These are phyloP conservation scores for Paragyromitra xinjiangensis DNA, from an alignment of 495 filamentous ascomycete species.

Conservation along the genomic window DNA sequence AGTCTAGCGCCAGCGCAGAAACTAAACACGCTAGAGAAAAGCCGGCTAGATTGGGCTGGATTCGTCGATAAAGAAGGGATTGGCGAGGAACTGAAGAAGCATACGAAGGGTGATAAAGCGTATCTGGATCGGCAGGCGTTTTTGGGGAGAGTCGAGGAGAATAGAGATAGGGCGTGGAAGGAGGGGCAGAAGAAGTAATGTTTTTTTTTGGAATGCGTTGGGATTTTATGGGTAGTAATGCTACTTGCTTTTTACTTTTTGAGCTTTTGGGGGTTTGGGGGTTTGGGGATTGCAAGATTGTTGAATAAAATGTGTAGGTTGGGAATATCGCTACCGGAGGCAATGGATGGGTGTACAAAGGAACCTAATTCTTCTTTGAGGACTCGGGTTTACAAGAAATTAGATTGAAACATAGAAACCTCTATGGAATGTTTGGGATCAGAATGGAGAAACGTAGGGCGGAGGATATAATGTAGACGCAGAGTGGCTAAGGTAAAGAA, in stretches of 20 bases:
- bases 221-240: not conserved
- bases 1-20: slow-evolving; percentile 73
- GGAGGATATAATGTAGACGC: not conserved
- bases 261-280: not conserved
- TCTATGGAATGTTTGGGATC: not conserved
- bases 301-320: not conserved
- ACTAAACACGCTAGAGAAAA: slow-evolving; percentile 96
- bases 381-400: not conserved
- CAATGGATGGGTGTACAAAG: not conserved
- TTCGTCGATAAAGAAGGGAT: slow-evolving; percentile 93
- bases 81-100: slow-evolving; percentile 84
- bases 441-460: not conserved
- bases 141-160: slow-evolving; percentile 79
- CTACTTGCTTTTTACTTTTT: not conserved
- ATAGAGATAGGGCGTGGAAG: slow-evolving; percentile 65
- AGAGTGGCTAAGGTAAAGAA: not conserved
- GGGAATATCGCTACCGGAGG: not conserved
- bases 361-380: not conserved
- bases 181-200: slow-evolving; percentile 52
- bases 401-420: not conserved
- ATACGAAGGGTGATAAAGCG: slow-evolving; percentile 82
- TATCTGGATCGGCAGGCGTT: slow-evolving; percentile 89
- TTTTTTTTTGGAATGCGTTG: not conserved
- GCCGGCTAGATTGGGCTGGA: slow-evolving; percentile 89
- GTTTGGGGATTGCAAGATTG: no score